These are phyloP conservation scores for Arthroderma sp. DNA, from an alignment of 2,329 filamentous ascomycete species.

Conservation along the genomic window DNA sequence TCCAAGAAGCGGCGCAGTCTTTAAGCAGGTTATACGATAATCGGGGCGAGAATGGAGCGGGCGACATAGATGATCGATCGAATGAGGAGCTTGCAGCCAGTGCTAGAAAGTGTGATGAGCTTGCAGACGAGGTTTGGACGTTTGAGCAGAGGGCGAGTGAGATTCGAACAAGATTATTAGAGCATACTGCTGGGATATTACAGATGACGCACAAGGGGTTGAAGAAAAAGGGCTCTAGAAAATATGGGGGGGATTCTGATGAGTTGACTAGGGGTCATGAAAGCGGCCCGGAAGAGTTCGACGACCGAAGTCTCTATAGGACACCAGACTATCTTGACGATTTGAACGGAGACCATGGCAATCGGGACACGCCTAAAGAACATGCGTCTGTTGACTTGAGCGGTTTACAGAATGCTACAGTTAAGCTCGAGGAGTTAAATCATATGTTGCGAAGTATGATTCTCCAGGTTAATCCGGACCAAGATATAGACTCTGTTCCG, in stretches of 20 bases:
- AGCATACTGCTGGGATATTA: constrained; percentile 85
- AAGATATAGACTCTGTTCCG: constrained; percentile 26
- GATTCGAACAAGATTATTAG: constrained; percentile 61
- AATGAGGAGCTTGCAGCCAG: constrained; percentile 63
- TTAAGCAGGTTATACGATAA: constrained; percentile 66
- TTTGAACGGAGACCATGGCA: constrained; percentile 19
- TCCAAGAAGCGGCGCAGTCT: constrained; percentile 81
- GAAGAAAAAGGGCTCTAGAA: constrained; percentile 42
- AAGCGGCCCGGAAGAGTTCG: constrained; percentile 47
- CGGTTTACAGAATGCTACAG: constrained; percentile 49
- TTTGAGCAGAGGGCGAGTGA: constrained; percentile 65
- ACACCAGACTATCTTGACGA: constrained; percentile 53
- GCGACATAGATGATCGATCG: constrained; percentile 21
- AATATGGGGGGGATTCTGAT: constrained; percentile 33
- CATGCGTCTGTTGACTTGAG: constrained; percentile 21
- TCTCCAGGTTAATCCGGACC: constrained; percentile 30
- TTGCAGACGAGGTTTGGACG: constrained; percentile 66
- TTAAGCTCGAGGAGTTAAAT: constrained; percentile 55
- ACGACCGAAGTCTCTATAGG: constrained; percentile 62
- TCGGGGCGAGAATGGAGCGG: constrained; percentile 18
- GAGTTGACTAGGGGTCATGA: constrained; percentile 1
- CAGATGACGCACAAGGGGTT: constrained; percentile 75
- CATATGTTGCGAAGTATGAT: constrained; percentile 54
- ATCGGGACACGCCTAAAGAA: constrained; percentile 3
- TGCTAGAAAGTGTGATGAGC: constrained; percentile 70